Evolutionary conservation across 257 asterid species (phyloP), one percentile per base, ranked within the genome.

Genomic region (Plantago elongata): DNA sequence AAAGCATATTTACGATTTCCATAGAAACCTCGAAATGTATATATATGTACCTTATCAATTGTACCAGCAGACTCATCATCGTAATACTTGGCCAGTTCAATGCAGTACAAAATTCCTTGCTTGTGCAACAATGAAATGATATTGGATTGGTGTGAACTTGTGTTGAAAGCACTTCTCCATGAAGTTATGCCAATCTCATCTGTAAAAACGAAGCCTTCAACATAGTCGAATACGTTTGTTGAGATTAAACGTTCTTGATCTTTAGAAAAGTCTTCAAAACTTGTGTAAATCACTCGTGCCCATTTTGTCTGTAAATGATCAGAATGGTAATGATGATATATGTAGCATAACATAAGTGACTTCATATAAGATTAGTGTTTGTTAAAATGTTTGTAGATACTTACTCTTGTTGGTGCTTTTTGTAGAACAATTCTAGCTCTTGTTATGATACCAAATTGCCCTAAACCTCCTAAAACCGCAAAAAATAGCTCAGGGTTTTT

Each of bases 131-230:
- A 56, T 61, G 80, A 73, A 44, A 52, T 14, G 9, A 86, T 77
- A 63, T 69, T 65, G 63, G 92, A 67, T 57, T 74, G 84, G 18
- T 80, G 57, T 5, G 78, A 62, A 12, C 65, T 43, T 50, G 87
- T 55, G 78, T 82, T 79, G 69, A 86, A 83, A 15, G 91, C 81
- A 27, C 89, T 79, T 77, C 89, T 79, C 91, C 91, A 83, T 42
- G 84, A 83, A 47, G 80, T 86, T 66, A 78, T 68, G 68, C 74
- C 75, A 73, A 76, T 81, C 9, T 78, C 72, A 45, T 76, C 69
- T 67, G 81, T 66, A 15, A 84, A 70, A 0, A 86, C 67, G 42
- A 88, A 84, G 13, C 95, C 95, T 64, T 81, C 95, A 18, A 86
- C 76, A 50, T 81, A 84, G 38, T 79, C 72, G 27, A 72, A 52